Evolutionary conservation across 768 basidiomycete species (phyloP).

Genomic region (Pisolithus albus): DNA sequence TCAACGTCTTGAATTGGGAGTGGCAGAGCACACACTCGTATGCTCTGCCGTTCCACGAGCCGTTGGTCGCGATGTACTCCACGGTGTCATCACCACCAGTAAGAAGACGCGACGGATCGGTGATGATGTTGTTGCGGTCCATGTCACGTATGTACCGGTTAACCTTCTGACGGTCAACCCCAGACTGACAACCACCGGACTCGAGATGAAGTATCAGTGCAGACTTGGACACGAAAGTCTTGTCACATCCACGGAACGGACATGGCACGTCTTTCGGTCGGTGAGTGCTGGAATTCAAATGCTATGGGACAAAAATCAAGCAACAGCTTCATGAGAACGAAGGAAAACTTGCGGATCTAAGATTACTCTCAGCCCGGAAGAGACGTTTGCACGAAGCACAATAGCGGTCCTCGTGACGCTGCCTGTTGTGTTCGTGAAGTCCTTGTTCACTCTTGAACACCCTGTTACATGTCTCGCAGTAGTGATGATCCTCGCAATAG

Average conservation of each 20-base stretch:
- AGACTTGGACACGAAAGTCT: slow-evolving; percentile 44
- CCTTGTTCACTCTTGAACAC: slow-evolving; percentile 36
- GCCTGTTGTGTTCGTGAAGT: slow-evolving; percentile 43
- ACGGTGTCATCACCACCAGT: slow-evolving; percentile 15
- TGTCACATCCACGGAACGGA: slow-evolving; percentile 37
- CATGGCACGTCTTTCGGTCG: slow-evolving; percentile 31
- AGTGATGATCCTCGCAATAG: slow-evolving; percentile 33
- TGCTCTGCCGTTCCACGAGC: slow-evolving; percentile 34
- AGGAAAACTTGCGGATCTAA: slow-evolving; percentile 10
- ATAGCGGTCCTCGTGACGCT: slow-evolving; percentile 34
- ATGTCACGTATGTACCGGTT: slow-evolving; percentile 30
- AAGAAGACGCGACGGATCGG: slow-evolving; percentile 48
- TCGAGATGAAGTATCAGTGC: slow-evolving; percentile 61
- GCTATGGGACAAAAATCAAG: slow-evolving; percentile 22
- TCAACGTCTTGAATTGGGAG: slow-evolving; percentile 32
- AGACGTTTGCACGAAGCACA: slow-evolving; percentile 38
- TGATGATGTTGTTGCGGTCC: slow-evolving; percentile 47
- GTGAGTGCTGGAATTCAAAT: slow-evolving; percentile 51
- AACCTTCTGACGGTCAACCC: slow-evolving; percentile 34
- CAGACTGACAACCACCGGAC: slow-evolving; percentile 48
- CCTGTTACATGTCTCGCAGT: slow-evolving; percentile 36
- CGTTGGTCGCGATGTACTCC: slow-evolving; percentile 26
- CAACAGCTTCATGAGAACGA: background rate
- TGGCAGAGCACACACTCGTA: slow-evolving; percentile 68
- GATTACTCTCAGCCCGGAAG: slow-evolving; percentile 30